phyloP scores from a whole-genome alignment of 2,329 filamentous ascomycete genomes.

The Xylaria sp. region DNA sequence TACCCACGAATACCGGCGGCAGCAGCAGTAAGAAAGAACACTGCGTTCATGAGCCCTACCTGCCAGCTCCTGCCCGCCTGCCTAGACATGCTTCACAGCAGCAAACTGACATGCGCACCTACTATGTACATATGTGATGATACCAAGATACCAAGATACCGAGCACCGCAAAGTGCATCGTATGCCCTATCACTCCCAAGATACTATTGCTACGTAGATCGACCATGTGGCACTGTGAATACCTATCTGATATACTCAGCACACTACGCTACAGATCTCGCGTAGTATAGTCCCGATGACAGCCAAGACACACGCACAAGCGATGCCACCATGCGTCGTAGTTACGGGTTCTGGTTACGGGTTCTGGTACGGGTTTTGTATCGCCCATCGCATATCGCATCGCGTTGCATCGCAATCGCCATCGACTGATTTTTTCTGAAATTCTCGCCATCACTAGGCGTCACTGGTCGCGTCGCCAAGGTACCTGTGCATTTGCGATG shows the following conservation, averaged over 20 bases:
- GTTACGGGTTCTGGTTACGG: constrained; percentile 21
- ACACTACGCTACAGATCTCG: not conserved
- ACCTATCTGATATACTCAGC: not conserved
- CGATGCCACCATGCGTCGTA: constrained; percentile 19
- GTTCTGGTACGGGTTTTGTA: constrained; percentile 28
- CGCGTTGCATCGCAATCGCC: not conserved
- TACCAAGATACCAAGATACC: no score
- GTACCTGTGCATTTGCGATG: constrained; percentile 27
- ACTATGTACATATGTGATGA: no score
- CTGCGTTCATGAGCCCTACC: not conserved
- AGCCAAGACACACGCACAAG: constrained; percentile 13
- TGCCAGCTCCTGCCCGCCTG: no score
- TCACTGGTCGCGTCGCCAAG: constrained; percentile 31
- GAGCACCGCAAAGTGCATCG: constrained; percentile 7
- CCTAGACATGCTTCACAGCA: not conserved
- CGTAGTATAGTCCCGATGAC: constrained; percentile 6
- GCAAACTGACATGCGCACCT: not conserved
- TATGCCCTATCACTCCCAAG: not conserved
- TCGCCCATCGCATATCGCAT: not conserved
- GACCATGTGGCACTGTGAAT: constrained; percentile 4
- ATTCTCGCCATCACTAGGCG: constrained; percentile 16
- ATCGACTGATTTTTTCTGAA: constrained; percentile 13
- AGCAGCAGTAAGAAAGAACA: not conserved
- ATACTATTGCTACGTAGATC: not conserved
- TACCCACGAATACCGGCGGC: constrained; percentile 19